Conservation (phyloP, 257 asterid genomes). For the Solanum chilense region DNA sequence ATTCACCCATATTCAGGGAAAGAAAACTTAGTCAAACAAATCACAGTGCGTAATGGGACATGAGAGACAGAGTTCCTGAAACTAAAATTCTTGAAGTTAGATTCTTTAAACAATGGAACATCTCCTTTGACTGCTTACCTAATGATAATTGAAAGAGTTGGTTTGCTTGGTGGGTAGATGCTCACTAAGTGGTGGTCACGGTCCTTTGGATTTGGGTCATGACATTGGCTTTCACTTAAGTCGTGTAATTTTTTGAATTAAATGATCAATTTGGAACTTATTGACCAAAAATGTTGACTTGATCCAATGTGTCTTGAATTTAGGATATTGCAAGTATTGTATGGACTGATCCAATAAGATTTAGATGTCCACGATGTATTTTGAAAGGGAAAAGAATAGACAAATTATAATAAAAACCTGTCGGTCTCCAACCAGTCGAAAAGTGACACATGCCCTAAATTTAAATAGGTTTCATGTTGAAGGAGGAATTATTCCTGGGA, state of each 20-base stretch:
- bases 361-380: neutral
- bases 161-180: neutral
- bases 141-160: neutral
- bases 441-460: neutral
- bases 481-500: neutral
- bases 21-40: no score
- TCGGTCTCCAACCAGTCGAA: neutral
- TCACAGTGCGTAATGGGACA: neutral
- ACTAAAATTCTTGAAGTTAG: neutral
- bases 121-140: neutral
- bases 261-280: neutral
- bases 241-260: neutral
- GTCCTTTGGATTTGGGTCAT: neutral
- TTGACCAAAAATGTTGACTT: neutral
- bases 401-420: neutral
- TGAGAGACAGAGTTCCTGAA: neutral
- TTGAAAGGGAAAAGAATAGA: neutral
- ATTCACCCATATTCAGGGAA: no score
- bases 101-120: neutral
- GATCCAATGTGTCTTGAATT: neutral
- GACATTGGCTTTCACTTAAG: neutral
- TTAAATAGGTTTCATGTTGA: neutral
- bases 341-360: neutral
- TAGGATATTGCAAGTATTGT: neutral
- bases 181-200: neutral